Base-by-base conservation (phyloP, 768 basidiomycete species). In the Boletus speciosus region DNA sequence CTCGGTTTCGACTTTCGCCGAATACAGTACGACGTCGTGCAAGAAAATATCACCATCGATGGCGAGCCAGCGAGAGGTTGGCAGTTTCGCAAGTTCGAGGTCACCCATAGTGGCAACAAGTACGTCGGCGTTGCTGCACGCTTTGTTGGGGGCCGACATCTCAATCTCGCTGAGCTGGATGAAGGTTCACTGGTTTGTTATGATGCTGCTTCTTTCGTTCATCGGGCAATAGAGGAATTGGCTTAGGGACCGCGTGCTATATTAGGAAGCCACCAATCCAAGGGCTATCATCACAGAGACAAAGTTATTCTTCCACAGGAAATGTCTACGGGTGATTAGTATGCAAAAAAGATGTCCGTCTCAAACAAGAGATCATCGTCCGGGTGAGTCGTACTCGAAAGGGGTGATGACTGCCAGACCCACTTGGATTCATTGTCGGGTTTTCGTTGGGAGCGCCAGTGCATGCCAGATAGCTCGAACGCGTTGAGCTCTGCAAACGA, bases 1-100 rank as follows among this genome's bases (percentile, higher is more conserved):
- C 79, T 94, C 14, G 86, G 90, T 2, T 92, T 92, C 64, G 87
- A 93, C 61, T 88, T 93, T 70, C 76, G 74, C 23, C 81, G 90
- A 21, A 80, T 93, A 55, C 83, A 90, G 65, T 91, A 84, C 68
- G 78, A 89, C 63, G 75, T 84, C 9, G 65, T 65, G 21, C 62
- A 74, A 29, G 78, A 81, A 53, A 55, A 69, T 6, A 73, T 92
- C 27, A 76, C 74, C 25, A 78, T 92, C 34, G 89, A 92, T 58
- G 83, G 81, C 0, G 57, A 70, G 41, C 61, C 70, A 6, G 80
- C 84, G 0, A 60, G 66, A 39, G 88, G 85, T 37, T 91, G 90
- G 89, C 74, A 73, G 55, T 89, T 92, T 63, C 75, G 73, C 56
- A 82, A 82, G 59, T 88, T 89, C 63, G 74, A 75, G 45, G 47